These are phyloP conservation scores for Globisporangium acanthophoron DNA, from an alignment of 352 stramenopile genomes.

Conservation along the genomic window DNA sequence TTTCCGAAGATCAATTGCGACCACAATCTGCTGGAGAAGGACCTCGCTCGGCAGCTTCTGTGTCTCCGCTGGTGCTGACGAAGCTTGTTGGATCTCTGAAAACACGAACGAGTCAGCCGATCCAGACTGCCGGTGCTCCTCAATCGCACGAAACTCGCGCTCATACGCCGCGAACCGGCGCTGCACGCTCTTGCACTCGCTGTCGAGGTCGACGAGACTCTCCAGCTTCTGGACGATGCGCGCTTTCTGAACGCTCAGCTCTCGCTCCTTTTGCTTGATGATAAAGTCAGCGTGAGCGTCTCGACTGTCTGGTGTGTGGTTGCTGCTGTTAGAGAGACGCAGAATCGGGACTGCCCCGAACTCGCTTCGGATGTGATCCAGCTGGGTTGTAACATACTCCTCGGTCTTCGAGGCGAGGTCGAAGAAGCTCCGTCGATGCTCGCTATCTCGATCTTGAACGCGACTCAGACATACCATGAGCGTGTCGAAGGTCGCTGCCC, in stretches of 20 bases:
- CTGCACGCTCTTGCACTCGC: constrained; percentile 36
- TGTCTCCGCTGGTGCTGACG: neutral
- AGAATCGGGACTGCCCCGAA: constrained; percentile 33
- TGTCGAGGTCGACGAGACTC: constrained; percentile 39
- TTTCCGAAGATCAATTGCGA: constrained; percentile 44
- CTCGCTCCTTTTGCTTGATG: constrained; percentile 2
- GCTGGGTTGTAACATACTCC: constrained; percentile 29
- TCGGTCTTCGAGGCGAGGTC: constrained; percentile 43
- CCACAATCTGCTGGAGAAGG: constrained; percentile 47
- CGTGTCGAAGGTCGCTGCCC: constrained; percentile 62
- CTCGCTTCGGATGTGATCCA: constrained; percentile 27
- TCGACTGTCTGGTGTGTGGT: neutral
- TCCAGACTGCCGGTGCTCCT: constrained; percentile 12
- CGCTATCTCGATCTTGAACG: constrained; percentile 54
- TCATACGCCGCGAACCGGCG: constrained; percentile 40
- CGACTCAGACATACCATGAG: constrained; percentile 46
- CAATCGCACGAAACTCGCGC: constrained; percentile 29
- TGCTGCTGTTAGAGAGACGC: constrained; percentile 8
- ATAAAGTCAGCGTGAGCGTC: neutral
- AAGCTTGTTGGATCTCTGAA: neutral
- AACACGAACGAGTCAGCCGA: neutral
- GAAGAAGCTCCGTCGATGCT: constrained; percentile 54
- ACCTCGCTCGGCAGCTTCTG: constrained; percentile 36
- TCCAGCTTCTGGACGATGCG: constrained; percentile 39
- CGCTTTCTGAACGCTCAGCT: constrained; percentile 1